These are phyloP conservation scores for Euphorbia schlechtendalii DNA, from an alignment of 441 rosid genomes.

Conservation along the genomic window DNA sequence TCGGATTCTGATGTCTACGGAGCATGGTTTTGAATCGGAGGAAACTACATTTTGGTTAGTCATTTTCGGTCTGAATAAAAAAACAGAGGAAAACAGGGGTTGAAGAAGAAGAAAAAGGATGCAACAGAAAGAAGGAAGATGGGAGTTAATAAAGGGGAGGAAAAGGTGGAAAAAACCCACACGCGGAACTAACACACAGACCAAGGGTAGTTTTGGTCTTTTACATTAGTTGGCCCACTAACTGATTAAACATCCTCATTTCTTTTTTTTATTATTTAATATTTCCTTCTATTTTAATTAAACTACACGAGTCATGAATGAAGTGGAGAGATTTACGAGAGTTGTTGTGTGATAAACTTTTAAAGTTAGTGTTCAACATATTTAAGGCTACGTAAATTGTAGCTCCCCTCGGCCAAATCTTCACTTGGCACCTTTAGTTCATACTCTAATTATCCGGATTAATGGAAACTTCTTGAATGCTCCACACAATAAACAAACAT, in stretches of 20 bases:
- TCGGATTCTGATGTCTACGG: constrained; percentile 26
- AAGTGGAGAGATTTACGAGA: too few species aligned
- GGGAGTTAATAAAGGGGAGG: constrained; percentile 13
- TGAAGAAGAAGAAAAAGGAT: background rate
- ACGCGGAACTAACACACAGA: constrained; percentile 10
- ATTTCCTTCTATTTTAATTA: too few species aligned
- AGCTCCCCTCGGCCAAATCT: too few species aligned
- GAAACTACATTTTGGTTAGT: constrained; percentile 54
- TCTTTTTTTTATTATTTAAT: background rate
- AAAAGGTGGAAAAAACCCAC: constrained; percentile 29
- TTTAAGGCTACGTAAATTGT: too few species aligned
- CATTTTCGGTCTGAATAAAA: constrained; percentile 22
- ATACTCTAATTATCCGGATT: too few species aligned
- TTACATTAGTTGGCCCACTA: constrained; percentile 18
- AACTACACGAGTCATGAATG: too few species aligned
- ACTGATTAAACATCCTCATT: constrained; percentile 10
- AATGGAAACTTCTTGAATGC: too few species aligned
- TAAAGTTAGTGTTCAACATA: too few species aligned
- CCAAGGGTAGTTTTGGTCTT: background rate
- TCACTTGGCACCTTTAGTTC: too few species aligned
- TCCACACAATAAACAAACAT: too few species aligned
- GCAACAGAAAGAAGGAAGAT: background rate
- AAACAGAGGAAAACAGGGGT: background rate
- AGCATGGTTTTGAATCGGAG: constrained; percentile 28
- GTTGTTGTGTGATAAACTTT: too few species aligned